Percentiles rank a stretch among this genome's conserved stretches.
These are phyloP conservation scores for Phyllosticta citriasiana DNA, from an alignment of 2,329 filamentous ascomycete species.

Conservation along the genomic window DNA sequence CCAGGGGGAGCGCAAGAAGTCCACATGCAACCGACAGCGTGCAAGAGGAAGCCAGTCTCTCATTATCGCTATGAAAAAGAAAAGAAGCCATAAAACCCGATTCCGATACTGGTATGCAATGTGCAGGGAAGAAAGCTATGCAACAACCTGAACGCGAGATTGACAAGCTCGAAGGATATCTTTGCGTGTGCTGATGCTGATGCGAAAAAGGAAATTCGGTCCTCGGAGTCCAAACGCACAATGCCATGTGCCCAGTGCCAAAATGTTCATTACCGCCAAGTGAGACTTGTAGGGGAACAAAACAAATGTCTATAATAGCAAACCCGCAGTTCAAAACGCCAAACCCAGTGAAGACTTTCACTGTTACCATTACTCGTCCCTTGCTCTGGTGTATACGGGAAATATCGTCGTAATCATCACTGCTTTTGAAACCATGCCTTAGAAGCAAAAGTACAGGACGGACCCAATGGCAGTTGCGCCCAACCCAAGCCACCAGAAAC, in stretches of 20 bases:
- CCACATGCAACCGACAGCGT: neutral
- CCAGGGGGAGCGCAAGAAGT: neutral
- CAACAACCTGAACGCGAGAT: neutral
- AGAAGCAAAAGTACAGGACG: conserved; percentile 38
- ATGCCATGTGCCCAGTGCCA: neutral
- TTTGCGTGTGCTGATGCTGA: neutral
- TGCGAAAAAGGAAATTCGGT: neutral
- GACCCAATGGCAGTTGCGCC: conserved; percentile 39
- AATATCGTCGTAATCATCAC: neutral
- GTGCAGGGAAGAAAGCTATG: neutral
- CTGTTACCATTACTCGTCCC: neutral
- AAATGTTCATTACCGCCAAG: neutral
- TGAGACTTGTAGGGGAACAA: neutral
- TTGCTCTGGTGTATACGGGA: neutral
- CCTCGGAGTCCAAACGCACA: neutral
- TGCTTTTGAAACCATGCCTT: neutral
- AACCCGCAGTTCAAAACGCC: neutral
- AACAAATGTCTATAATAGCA: neutral
- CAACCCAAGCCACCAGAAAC: conserved; percentile 42
- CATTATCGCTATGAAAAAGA: neutral
- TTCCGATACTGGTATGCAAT: neutral
- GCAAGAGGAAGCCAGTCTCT: neutral
- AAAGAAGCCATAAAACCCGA: neutral
- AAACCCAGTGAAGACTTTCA: neutral
- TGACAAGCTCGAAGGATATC: neutral